A percentile compares a stretch with the other conserved stretches of the same genome.
Evolutionary conservation across 352 stramenopile genomes (phyloP).

Genomic region (Phytophthora cactorum): DNA sequence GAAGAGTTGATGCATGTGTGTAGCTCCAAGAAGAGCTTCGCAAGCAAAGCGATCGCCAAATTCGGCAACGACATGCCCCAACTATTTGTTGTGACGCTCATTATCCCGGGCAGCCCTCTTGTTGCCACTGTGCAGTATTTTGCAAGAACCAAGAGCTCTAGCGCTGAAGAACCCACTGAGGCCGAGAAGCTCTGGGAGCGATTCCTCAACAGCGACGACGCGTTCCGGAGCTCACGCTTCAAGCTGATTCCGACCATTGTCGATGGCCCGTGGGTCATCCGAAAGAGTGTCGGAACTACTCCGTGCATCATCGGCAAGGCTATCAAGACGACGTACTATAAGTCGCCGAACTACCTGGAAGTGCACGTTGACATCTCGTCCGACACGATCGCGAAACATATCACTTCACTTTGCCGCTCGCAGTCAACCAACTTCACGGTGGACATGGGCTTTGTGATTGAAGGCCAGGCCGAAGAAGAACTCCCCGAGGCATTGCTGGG

Average conservation of each 20-base stretch:
- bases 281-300: slow-evolving; percentile 79
- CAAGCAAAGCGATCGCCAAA: slow-evolving; percentile 63
- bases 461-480: slow-evolving; percentile 65
- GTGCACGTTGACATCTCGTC: slow-evolving; percentile 81
- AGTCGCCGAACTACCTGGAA: slow-evolving; percentile 71
- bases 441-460: slow-evolving; percentile 83
- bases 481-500: slow-evolving; percentile 77
- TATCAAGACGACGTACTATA: slow-evolving; percentile 69
- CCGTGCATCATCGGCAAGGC: slow-evolving; percentile 79
- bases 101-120: slow-evolving; percentile 68
- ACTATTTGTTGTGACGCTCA: slow-evolving; percentile 76
- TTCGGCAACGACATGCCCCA: slow-evolving; percentile 75
- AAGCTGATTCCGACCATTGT: slow-evolving; percentile 83
- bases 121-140: slow-evolving; percentile 83
- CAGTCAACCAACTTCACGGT: slow-evolving; percentile 71
- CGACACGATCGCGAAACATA: slow-evolving; percentile 75
- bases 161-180: slow-evolving; percentile 22
- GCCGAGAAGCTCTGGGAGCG: slow-evolving; percentile 63
- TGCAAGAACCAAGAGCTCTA: slow-evolving; percentile 49
- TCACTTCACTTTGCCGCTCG: slow-evolving; percentile 73
- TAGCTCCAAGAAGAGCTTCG: slow-evolving; percentile 69
- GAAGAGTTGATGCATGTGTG: slow-evolving; percentile 70
- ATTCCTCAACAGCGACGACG: slow-evolving; percentile 68
- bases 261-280: slow-evolving; percentile 83
- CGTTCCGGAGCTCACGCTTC: slow-evolving; percentile 72